These are phyloP conservation scores for Blastobotrys capitulatus DNA, from an alignment of 1,139 yeast genomes.

Conservation along the genomic window DNA sequence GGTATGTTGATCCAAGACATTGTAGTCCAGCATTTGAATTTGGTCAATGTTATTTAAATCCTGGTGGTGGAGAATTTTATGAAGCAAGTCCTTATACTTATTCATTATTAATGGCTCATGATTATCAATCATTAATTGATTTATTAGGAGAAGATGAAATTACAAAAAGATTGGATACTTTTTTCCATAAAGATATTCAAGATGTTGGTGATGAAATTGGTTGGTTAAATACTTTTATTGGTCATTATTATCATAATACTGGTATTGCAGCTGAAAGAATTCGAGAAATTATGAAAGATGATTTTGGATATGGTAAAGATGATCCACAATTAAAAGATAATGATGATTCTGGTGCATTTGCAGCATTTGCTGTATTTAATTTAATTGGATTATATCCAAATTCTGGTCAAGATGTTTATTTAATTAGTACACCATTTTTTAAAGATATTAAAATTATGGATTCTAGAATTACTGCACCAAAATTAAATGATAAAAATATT, in stretches of 20 bases:
- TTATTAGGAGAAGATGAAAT: slow-evolving; percentile 33
- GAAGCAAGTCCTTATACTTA: slow-evolving; percentile 13
- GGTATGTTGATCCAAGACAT: slow-evolving; percentile 18
- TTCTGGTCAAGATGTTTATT: slow-evolving; percentile 38
- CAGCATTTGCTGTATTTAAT: slow-evolving; percentile 38
- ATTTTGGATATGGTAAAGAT: slow-evolving; percentile 27
- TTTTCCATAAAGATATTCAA: slow-evolving; percentile 17
- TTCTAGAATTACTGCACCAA: slow-evolving; percentile 31
- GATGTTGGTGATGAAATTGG: slow-evolving; percentile 35
- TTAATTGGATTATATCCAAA: slow-evolving; percentile 38
- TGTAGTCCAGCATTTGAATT: slow-evolving; percentile 13
- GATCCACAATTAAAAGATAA: slow-evolving; percentile 37
- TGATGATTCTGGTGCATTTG: slow-evolving; percentile 42
- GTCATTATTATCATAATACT: slow-evolving; percentile 11
- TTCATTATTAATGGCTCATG: slow-evolving; percentile 33
- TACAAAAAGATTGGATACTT: slow-evolving; percentile 34
- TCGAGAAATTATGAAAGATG: slow-evolving; percentile 18
- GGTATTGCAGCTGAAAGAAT: slow-evolving; percentile 13
- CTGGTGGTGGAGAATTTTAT: slow-evolving; percentile 23
- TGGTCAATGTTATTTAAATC: slow-evolving; percentile 31
- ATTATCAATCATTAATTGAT: slow-evolving; percentile 30
- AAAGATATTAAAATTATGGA: slow-evolving; percentile 25
- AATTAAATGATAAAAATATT: slow-evolving; percentile 25
- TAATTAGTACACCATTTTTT: slow-evolving; percentile 36
- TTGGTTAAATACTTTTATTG: slow-evolving; percentile 13